These are phyloP conservation scores for Cyclotella choctawhatcheeana DNA, from an alignment of 108 stramenopile species.

Conservation along the genomic window DNA sequence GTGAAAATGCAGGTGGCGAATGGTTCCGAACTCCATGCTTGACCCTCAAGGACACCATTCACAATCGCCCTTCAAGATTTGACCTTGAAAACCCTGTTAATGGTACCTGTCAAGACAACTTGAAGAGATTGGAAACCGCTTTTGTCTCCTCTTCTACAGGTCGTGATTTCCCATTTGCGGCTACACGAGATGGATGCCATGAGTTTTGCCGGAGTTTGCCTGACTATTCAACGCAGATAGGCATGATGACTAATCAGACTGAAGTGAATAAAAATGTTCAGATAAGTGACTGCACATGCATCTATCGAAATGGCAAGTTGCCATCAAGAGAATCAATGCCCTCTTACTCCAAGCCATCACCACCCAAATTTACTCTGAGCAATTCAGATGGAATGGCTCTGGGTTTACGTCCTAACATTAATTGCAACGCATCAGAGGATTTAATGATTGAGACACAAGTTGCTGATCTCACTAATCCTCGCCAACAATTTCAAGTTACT, in stretches of 20 bases:
- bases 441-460: too few relatives aligned
- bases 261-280: background rate
- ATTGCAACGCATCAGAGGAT: too few relatives aligned
- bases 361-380: background rate
- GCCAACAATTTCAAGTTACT: too few relatives aligned
- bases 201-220: background rate
- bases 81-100: background rate
- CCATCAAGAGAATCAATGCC: background rate
- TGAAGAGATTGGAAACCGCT: background rate
- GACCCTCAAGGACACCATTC: constrained; percentile 6
- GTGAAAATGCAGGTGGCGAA: constrained; percentile 11
- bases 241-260: background rate
- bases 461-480: too few relatives aligned
- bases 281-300: background rate
- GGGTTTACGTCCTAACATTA: too few relatives aligned
- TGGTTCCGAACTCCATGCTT: constrained; percentile 7
- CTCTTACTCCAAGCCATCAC: background rate
- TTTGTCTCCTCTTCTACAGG: background rate
- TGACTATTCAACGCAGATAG: background rate
- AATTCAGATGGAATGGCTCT: too few relatives aligned
- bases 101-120: background rate
- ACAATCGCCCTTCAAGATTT: constrained; percentile 2
- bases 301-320: background rate
- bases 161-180: background rate
- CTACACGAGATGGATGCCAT: background rate